A percentile compares a stretch with the other conserved stretches of the same genome.
Conservation (phyloP, 768 basidiomycete genomes). For the Tricholoma flavovirens region DNA sequence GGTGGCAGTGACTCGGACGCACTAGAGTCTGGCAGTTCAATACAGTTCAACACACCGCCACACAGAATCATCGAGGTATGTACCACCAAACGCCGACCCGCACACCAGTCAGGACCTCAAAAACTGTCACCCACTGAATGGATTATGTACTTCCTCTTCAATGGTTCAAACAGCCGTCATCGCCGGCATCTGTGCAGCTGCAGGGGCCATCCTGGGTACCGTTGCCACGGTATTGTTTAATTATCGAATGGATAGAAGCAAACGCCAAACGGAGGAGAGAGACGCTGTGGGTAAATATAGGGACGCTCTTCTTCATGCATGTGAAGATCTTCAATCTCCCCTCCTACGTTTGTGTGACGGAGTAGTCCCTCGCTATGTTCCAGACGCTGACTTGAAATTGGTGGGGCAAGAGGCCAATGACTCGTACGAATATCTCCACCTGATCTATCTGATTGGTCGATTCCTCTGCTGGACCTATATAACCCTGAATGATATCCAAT, state of each 20-base stretch:
- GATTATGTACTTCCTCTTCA: not conserved
- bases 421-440: not conserved
- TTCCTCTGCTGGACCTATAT: not conserved
- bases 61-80: too few species aligned
- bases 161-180: not conserved
- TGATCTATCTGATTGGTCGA: not conserved
- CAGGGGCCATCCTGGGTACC: not conserved
- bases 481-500: not conserved
- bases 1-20: too few species aligned
- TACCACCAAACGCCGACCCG: too few species aligned
- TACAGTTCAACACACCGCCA: too few species aligned
- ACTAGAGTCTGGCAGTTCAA: too few species aligned
- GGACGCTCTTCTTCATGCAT: not conserved
- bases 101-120: too few species aligned
- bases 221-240: not conserved
- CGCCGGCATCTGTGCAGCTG: not conserved
- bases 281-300: not conserved
- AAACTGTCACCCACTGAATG: too few species aligned
- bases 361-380: not conserved
- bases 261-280: not conserved
- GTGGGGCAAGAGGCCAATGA: not conserved
- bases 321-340: not conserved
- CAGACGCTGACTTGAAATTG: not conserved
- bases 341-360: not conserved
- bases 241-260: not conserved